Percentiles rank a stretch among this genome's conserved stretches.
These are phyloP conservation scores for Neurospora sp. DNA, from an alignment of 495 filamentous ascomycete genomes.

Conservation along the genomic window DNA sequence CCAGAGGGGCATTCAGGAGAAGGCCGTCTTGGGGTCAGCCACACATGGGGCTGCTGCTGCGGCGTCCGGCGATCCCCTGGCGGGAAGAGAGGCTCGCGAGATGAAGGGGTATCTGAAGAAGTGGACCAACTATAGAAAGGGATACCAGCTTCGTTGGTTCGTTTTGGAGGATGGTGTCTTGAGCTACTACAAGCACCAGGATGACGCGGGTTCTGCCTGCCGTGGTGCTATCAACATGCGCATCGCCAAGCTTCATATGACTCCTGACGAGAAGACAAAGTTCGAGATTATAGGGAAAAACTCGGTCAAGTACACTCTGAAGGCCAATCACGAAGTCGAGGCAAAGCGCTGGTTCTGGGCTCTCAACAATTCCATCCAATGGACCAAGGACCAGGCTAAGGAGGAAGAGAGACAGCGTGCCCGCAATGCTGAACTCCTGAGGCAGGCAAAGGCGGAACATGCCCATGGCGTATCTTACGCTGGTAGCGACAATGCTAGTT, in stretches of 20 bases:
- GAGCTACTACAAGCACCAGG: constrained; percentile 99
- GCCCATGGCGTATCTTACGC: constrained; percentile 27
- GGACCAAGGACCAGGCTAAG: constrained; percentile 91
- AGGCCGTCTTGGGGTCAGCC: constrained; percentile 74
- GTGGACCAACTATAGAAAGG: constrained; percentile 96
- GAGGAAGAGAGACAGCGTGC: constrained; percentile 69
- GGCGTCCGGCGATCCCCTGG: constrained; percentile 52
- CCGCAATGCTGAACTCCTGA: constrained; percentile 63
- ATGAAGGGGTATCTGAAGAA: constrained; percentile 99
- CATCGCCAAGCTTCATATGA: constrained; percentile 90
- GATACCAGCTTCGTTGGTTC: constrained; percentile 96
- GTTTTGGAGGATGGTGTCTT: constrained; percentile 94
- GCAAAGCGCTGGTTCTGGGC: constrained; percentile 97
- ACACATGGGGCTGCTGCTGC: constrained; percentile 47
- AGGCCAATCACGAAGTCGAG: constrained; percentile 91
- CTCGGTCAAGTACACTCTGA: constrained; percentile 96
- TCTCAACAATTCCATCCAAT: constrained; percentile 96
- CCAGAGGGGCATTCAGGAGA: constrained; percentile 92
- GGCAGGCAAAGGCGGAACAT: constrained; percentile 48
- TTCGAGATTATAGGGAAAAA: constrained; percentile 97
- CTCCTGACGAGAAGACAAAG: constrained; percentile 88
- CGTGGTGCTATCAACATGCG: constrained; percentile 98
- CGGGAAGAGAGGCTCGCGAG: constrained; percentile 78
- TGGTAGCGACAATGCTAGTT: constrained; percentile 42
- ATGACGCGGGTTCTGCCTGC: constrained; percentile 86